Base-by-base conservation (phyloP, 495 filamentous ascomycete genomes). In the Penicillium pulvis region DNA sequence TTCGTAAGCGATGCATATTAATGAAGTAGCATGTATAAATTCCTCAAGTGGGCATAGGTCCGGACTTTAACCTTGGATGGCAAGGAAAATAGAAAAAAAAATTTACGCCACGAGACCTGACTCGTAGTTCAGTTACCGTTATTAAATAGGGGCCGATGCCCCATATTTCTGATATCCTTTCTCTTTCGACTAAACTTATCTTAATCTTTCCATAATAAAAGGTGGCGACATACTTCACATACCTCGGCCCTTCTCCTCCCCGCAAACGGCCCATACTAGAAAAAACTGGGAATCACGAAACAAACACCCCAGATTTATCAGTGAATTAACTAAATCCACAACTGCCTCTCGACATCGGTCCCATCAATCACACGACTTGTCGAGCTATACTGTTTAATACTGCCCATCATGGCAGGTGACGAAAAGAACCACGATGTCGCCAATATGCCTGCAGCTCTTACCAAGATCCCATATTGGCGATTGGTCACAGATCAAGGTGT, bases 401-500 rank as follows among this genome's bases (percentile, higher is more conserved):
- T 64, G 65, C 51, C 62, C 60, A 55, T 52, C 62, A 77, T 77
- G 75, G 61, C 70, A 41, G 60, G 63, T 49, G 60, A 65, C 51
- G 66, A 67, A 43, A 60, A 65, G 44, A 51, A 57, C 12, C 59
- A 56, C 48, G 58, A 26, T 36, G 56, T 62, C 47, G 72, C 74
- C 4, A 66, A 64, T 42, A 66, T 74, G 56, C 41, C 53, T 23
- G 7, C 67, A 16, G 56, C 41, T 12, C 70, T 64, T 14, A 73
- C 69, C 20, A 75, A 75, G 39, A 78, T 80, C 41, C 65, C 75
- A 28, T 78, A 66, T 59, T 81, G 71, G 71, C 71, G 69, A 41
- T 61, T 82, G 17, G 62, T 87, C 36, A 56, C 69, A 23, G 80
- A 84, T 43, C 83, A 87, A 59, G 78, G 81, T 50, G 72, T 79